Conservation (phyloP, 176 grass and related monocot genomes). For the Chloris gayana region DNA sequence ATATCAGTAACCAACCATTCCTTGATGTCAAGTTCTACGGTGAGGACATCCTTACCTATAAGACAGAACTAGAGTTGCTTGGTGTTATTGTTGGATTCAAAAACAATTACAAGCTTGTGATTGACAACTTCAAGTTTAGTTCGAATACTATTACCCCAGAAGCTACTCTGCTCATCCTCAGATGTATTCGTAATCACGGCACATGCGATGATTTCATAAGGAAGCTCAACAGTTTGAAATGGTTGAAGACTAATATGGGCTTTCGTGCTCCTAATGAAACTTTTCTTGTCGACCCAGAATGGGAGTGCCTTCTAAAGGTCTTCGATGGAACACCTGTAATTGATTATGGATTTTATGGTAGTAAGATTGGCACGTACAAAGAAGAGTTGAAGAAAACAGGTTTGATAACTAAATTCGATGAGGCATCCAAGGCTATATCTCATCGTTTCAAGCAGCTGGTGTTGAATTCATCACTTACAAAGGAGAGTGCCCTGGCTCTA, state of each 20-base stretch:
- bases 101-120: conserved; percentile 49
- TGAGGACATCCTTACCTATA: conserved; percentile 33
- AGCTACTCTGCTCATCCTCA: conserved; percentile 55
- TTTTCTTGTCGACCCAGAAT: conserved; percentile 54
- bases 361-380: conserved; percentile 45
- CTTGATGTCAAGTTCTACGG: conserved; percentile 68
- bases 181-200: conserved; percentile 43
- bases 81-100: conserved; percentile 55
- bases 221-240: conserved; percentile 47
- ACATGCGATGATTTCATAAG: conserved; percentile 31
- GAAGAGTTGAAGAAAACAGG: conserved; percentile 53
- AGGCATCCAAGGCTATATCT: conserved; percentile 48
- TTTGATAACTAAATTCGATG: conserved; percentile 37
- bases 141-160: conserved; percentile 43
- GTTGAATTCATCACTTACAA: conserved; percentile 23
- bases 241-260: conserved; percentile 70
- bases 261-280: conserved; percentile 44
- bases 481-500: conserved; percentile 45
- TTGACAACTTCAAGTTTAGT: conserved; percentile 60
- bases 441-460: conserved; percentile 34
- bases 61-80: conserved; percentile 63
- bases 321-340: conserved; percentile 46
- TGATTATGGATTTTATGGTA: conserved; percentile 63
- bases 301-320: conserved; percentile 53
- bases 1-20: conserved; percentile 56